Percentiles rank a stretch among this genome's conserved stretches.
phyloP scores from a whole-genome alignment of 2,329 filamentous ascomycete genomes.

The Diaporthe destruens region DNA sequence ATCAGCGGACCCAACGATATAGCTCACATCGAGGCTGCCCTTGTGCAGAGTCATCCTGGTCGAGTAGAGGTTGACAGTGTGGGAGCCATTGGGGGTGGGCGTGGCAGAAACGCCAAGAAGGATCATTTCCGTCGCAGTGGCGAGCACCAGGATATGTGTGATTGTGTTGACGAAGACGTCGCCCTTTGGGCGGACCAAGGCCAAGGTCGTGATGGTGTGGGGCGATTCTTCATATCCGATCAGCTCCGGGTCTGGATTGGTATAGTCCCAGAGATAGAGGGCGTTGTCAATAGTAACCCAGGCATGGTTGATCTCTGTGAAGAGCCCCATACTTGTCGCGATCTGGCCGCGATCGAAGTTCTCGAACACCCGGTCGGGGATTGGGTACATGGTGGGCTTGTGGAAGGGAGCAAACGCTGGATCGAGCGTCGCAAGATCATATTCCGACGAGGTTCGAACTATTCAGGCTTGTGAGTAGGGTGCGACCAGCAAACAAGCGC shows the following conservation, averaged over 20 bases:
- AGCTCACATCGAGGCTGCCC: slow-evolving; percentile 80
- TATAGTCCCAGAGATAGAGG: slow-evolving; percentile 98
- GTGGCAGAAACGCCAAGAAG: slow-evolving; percentile 85
- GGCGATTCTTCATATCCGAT: slow-evolving; percentile 92
- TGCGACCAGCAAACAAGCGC: slow-evolving; percentile 5
- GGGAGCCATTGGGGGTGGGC: slow-evolving; percentile 75
- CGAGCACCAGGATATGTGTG: slow-evolving; percentile 88
- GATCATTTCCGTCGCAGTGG: slow-evolving; percentile 86
- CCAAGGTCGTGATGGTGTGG: slow-evolving; percentile 91
- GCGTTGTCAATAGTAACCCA: slow-evolving; percentile 97
- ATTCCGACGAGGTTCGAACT: slow-evolving; percentile 94
- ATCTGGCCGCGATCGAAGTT: slow-evolving; percentile 91
- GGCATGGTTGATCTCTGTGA: slow-evolving; percentile 93
- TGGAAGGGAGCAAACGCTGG: slow-evolving; percentile 90
- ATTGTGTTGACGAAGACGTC: slow-evolving; percentile 91
- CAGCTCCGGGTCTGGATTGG: slow-evolving; percentile 88
- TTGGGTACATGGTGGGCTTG: slow-evolving; percentile 85
- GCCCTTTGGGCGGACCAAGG: slow-evolving; percentile 84
- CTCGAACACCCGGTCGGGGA: slow-evolving; percentile 92
- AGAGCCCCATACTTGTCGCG: slow-evolving; percentile 93
- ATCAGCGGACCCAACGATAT: slow-evolving; percentile 83
- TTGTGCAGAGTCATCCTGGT: slow-evolving; percentile 87
- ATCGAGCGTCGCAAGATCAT: slow-evolving; percentile 79
- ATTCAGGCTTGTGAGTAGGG: slow-evolving; percentile 36
- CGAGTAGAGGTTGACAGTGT: slow-evolving; percentile 83